Evolutionary conservation across 225 moss, liverwort and hornwort genomes (phyloP), one percentile per base, ranked within the genome.

Genomic region (Pleurozium schreberi): DNA sequence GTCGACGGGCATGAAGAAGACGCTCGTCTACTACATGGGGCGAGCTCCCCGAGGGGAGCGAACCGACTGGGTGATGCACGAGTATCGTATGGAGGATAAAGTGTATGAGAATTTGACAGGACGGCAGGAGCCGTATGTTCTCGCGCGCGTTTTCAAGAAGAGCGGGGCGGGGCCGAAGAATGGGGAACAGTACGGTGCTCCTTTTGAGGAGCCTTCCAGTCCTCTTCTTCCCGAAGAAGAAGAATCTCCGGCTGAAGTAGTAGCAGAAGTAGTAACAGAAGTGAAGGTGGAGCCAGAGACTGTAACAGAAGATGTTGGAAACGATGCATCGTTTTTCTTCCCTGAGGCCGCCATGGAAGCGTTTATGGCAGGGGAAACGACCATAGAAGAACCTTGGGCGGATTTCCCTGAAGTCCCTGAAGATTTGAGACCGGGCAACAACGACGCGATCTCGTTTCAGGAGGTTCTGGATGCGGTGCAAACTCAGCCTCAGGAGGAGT

Each of bases 61-160:
- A 28, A 96, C 96, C 2, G 96, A 98, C 60, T 98, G 95, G 95
- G 97, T 98, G 14, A 98, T 98, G 97, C 97, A 98, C 59, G 98
- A 98, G 90, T 98, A 98, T 45, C 94, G 98, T 8, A 92, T 96
- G 86, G 95, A 95, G 43, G 98, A 96, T 45, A 96, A 92, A 33
- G 93, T 95, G 47, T 94, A 93, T 47, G 95, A 94, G 84, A 96
- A 92, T 83, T 22, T 93, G 79, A 81, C 64, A 8, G 89, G 74
- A 25, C 81, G 78, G 31, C 96, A 98, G 92, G 95, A 95, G 73
- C 89, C 94, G 13, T 97, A 92, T 38, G 98, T 98, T 16, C 90
- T 98, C 49, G 96, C 96, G 11, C 95, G 97, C 5, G 93, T 98
- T 1, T 97, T 98, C 83, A 98, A 98, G 89, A 98, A 98, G 94